Conservation (phyloP, 2,329 filamentous ascomycete species). For the Hypoxylon sp. region DNA sequence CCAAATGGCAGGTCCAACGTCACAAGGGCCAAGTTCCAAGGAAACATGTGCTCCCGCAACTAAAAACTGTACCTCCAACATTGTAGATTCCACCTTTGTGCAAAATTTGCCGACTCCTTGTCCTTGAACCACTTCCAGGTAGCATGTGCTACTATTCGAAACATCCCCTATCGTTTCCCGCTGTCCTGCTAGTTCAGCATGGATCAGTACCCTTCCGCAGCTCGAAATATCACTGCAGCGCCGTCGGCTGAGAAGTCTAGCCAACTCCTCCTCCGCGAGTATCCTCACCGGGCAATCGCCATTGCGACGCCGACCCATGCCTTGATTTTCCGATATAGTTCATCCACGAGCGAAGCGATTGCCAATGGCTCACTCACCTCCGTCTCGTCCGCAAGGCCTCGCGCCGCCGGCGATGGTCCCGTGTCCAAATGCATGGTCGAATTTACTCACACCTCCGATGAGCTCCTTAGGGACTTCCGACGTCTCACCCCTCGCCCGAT, state of each 20-base stretch:
- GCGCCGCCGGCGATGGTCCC: constrained; percentile 60
- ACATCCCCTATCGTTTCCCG: constrained; percentile 37
- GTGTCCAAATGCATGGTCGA: constrained; percentile 86
- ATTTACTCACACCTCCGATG: constrained; percentile 75
- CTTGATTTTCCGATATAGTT: constrained; percentile 86
- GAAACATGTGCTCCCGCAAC: constrained; percentile 26
- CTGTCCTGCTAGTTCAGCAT: constrained; percentile 58
- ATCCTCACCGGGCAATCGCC: constrained; percentile 88
- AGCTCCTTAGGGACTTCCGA: constrained; percentile 82
- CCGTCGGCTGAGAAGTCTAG: constrained; percentile 73
- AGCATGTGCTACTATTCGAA: constrained; percentile 50
- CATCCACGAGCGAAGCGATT: constrained; percentile 71
- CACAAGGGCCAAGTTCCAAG: constrained; percentile 34
- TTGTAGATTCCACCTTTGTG: constrained; percentile 33
- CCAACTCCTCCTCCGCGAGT: constrained; percentile 87
- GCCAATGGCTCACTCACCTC: constrained; percentile 72
- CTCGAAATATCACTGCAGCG: constrained; percentile 62
- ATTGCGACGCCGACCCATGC: constrained; percentile 84
- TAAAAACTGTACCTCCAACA: constrained; percentile 28
- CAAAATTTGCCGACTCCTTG: constrained; percentile 12
- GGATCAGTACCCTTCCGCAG: constrained; percentile 62
- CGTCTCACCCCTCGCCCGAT: constrained; percentile 80
- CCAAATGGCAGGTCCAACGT: constrained; percentile 34
- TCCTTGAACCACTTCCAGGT: constrained; percentile 20
- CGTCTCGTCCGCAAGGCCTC: constrained; percentile 62